These are phyloP conservation scores for Gelatoporia subvermispora DNA, from an alignment of 768 basidiomycete genomes.

Conservation along the genomic window DNA sequence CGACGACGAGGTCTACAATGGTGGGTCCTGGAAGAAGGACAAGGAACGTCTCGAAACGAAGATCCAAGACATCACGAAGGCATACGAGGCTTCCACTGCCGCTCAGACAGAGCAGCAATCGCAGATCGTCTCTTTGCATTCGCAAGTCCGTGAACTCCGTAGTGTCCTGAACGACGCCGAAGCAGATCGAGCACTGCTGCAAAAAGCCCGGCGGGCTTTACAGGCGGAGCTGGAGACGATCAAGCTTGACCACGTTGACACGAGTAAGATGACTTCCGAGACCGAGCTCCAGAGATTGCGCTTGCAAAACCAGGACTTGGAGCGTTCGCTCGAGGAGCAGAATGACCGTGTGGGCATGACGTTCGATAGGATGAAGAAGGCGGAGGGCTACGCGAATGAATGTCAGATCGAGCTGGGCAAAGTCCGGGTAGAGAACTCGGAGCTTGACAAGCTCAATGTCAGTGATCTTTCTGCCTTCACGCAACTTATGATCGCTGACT, in stretches of 20 bases:
- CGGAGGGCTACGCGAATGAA: constrained; percentile 70
- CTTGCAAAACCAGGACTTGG: constrained; percentile 78
- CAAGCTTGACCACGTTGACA: constrained; percentile 69
- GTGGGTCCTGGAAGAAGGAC: constrained; percentile 82
- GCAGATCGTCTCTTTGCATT: constrained; percentile 79
- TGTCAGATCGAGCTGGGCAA: constrained; percentile 73
- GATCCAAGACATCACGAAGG: constrained; percentile 69
- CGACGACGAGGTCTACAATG: constrained; percentile 74
- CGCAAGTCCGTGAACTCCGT: constrained; percentile 81
- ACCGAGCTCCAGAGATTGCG: constrained; percentile 71
- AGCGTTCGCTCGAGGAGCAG: constrained; percentile 73
- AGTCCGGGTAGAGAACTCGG: constrained; percentile 75
- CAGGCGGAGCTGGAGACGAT: constrained; percentile 80
- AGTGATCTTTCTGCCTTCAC: constrained; percentile 14
- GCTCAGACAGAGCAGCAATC: constrained; percentile 79
- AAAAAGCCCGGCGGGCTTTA: constrained; percentile 75
- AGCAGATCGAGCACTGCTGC: constrained; percentile 70
- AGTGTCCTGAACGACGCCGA: constrained; percentile 82
- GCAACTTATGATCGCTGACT: not conserved
- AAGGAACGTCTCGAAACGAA: constrained; percentile 83
- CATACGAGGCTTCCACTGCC: constrained; percentile 66
- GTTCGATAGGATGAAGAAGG: constrained; percentile 76
- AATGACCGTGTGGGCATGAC: constrained; percentile 68
- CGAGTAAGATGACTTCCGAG: constrained; percentile 64
- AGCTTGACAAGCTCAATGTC: constrained; percentile 75